phyloP scores from a whole-genome alignment of 306 rosid genomes.

The Psophocarpus tetragonolobus region DNA sequence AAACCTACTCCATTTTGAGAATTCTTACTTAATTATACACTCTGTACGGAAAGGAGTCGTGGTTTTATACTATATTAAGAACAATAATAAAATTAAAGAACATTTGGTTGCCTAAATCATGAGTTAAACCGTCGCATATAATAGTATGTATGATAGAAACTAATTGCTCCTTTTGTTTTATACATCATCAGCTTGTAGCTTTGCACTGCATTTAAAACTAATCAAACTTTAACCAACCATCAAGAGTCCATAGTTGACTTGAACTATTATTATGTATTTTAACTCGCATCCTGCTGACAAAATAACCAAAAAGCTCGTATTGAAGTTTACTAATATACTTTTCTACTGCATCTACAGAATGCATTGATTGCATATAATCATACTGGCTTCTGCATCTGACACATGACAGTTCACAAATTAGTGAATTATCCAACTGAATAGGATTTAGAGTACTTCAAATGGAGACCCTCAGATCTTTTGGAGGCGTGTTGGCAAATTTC shows the following conservation, averaged over 20 bases:
- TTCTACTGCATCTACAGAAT: background rate
- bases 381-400: background rate
- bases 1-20: no score
- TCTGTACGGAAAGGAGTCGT: no score
- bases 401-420: background rate
- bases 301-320: background rate
- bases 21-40: no score
- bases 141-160: background rate
- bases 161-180: background rate
- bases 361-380: background rate
- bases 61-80: no score
- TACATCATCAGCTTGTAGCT: background rate
- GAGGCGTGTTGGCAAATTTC: slow-evolving; percentile 56
- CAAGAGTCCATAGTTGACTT: background rate
- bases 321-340: background rate
- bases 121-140: background rate
- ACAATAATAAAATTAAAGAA: background rate
- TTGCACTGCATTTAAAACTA: background rate
- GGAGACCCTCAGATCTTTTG: background rate
- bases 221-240: slow-evolving; percentile 30
- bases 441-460: slow-evolving; percentile 25
- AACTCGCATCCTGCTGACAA: background rate
- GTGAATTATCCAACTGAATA: slow-evolving; percentile 9
- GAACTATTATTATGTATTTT: background rate
- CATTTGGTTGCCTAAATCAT: background rate